phyloP scores from a whole-genome alignment of 2,329 filamentous ascomycete species.

The Talaromyces piceae region DNA sequence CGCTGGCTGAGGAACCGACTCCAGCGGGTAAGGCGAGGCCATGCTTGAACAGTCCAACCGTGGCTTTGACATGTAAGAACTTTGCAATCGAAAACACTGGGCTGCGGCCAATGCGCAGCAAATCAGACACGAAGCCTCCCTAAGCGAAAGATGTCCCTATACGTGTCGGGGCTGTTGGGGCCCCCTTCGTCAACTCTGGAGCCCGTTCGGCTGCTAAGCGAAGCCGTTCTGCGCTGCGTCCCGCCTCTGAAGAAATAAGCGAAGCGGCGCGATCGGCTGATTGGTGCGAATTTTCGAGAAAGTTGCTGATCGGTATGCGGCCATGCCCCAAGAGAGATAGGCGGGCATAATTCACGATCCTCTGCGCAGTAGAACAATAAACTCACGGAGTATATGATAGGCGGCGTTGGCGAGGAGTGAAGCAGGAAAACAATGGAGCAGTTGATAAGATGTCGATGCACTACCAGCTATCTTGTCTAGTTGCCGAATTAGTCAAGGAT shows the following conservation, averaged over 20 bases:
- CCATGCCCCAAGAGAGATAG: neutral
- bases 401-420: too few species aligned
- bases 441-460: too few species aligned
- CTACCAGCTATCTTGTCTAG: too few species aligned
- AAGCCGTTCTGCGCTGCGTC: neutral
- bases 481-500: too few species aligned
- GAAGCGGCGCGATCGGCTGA: neutral
- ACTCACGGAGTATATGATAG: too few species aligned
- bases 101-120: neutral
- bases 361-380: too few species aligned
- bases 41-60: neutral
- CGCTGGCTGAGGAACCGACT: neutral
- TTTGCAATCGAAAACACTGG: neutral
- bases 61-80: neutral
- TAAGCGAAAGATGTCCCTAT: neutral
- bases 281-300: neutral
- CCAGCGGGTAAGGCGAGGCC: neutral
- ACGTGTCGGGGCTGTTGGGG: neutral
- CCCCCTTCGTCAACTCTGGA: too few species aligned
- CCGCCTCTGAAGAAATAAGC: neutral
- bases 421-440: too few species aligned
- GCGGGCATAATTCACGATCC: too few species aligned
- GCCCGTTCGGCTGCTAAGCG: neutral
- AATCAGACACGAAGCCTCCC: neutral
- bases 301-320: neutral